phyloP scores from a whole-genome alignment of 306 rosid species.

The Psophocarpus tetragonolobus region DNA sequence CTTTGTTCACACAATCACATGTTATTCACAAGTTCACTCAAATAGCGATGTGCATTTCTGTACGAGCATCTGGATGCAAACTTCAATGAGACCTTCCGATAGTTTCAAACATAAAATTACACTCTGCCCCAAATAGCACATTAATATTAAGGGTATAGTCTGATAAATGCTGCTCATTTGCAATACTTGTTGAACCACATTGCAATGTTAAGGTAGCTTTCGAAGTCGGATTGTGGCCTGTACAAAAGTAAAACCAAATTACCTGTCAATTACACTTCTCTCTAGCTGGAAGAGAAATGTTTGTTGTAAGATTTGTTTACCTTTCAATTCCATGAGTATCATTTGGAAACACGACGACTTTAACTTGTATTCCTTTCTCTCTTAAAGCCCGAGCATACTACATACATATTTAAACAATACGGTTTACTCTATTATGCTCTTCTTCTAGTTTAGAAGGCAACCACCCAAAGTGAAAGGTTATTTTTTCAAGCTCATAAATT shows the following conservation, averaged over 20 bases:
- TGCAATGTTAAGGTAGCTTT: slow-evolving; percentile 83
- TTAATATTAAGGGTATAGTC: neutral
- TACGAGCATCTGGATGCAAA: too few relatives aligned
- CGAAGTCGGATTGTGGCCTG: slow-evolving; percentile 95
- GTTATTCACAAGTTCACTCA: too few relatives aligned
- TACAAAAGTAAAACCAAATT: slow-evolving; percentile 28
- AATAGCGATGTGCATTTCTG: too few relatives aligned
- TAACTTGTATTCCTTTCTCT: slow-evolving; percentile 75
- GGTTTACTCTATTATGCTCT: neutral
- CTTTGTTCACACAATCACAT: too few relatives aligned
- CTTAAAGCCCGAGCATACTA: slow-evolving; percentile 84
- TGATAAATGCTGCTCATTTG: slow-evolving; percentile 46
- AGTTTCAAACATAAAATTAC: neutral
- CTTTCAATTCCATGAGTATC: slow-evolving; percentile 79
- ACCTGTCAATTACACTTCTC: neutral
- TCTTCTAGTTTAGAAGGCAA: slow-evolving; percentile 23
- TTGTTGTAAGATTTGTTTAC: slow-evolving; percentile 41
- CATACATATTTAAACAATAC: slow-evolving; percentile 47
- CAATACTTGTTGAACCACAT: slow-evolving; percentile 83
- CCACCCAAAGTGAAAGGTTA: neutral
- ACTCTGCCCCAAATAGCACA: neutral
- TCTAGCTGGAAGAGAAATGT: neutral
- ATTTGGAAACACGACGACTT: slow-evolving; percentile 74
- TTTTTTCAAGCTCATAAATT: neutral
- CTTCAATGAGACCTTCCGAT: too few relatives aligned